Base-by-base conservation (phyloP, 192 early-diverging fungal genomes). In the Thamnidium elegans region DNA sequence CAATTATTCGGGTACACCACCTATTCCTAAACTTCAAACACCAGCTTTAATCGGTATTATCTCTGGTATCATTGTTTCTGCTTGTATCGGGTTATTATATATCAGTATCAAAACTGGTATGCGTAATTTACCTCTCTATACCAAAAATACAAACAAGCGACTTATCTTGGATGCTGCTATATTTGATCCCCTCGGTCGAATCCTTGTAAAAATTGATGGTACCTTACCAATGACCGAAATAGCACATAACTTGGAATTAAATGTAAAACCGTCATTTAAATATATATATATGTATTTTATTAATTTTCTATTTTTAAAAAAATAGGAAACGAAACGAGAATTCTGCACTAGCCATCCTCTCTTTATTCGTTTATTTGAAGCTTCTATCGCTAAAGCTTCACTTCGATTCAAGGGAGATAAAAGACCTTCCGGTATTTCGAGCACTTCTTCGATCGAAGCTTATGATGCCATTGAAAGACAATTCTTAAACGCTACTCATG, bases 141-240 rank as follows among this genome's bases (percentile, higher is more conserved):
- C 45, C 11, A 69, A 59, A 44, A 52, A 67, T 30, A 32, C 45
- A 6, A 62, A 43, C 3, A 66, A 60, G 30, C 63, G 66, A 11
- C 48, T 78, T 15, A 63, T 72, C 11, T n/a, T 78, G 15, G 73
- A 67, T 31, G 23, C 44, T 2, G 73, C 71, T 0, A 58, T 72
- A n/a, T 75, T 70, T 56, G 67, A 78, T 63, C 30, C 45, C 7
- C 15, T 62, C 15, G 73, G 70, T 15, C 51, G 54, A 47, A 66
- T 78, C 14, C 58, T 78, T 1, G 77, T 78, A 0, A 65, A 65
- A 51, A 62, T 61, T 44, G 73, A 72, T 65, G 77, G 77, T 39
- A 50, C 59, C 31, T 45, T 78, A 11, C 77, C 77, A 3, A 65
- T 65, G 26, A 66, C 54, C 32, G 73, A 78, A 56, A 71, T 78